phyloP scores from a whole-genome alignment of 805 yeast species.

The Deakozyma indianensis region DNA sequence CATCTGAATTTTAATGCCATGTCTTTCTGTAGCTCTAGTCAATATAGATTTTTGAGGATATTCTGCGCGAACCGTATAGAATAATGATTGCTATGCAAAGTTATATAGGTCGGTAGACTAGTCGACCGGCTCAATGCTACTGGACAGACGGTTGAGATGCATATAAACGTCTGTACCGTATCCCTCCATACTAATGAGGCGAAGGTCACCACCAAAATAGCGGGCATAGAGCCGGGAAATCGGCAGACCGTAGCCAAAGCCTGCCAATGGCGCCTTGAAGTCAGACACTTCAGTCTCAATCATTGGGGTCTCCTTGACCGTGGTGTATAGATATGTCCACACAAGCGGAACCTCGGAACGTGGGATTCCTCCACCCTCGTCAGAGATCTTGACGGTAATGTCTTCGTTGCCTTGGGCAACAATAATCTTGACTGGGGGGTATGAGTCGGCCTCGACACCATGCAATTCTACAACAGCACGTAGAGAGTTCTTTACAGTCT shows the following conservation, averaged over 20 bases:
- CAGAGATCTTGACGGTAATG: constrained; percentile 78
- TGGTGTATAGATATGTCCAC: constrained; percentile 86
- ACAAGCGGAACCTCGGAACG: constrained; percentile 69
- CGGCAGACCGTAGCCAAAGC: constrained; percentile 85
- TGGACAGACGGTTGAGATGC: constrained; percentile 67
- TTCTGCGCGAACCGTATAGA: no score
- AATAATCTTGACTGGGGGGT: constrained; percentile 75
- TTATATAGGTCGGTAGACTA: constrained; percentile 4
- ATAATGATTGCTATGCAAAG: neutral
- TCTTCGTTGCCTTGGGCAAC: constrained; percentile 85
- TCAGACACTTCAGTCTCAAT: constrained; percentile 46
- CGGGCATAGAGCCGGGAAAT: constrained; percentile 75
- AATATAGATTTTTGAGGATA: no score
- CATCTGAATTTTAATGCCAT: no score
- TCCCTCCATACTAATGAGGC: constrained; percentile 82
- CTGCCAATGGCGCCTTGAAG: constrained; percentile 86
- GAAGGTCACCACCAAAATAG: constrained; percentile 82
- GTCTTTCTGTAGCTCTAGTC: no score
- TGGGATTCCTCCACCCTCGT: constrained; percentile 91
- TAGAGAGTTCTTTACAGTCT: constrained; percentile 71
- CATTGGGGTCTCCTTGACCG: constrained; percentile 60
- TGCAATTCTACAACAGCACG: constrained; percentile 82
- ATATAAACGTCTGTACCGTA: constrained; percentile 87
- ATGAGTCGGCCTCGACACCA: constrained; percentile 48
- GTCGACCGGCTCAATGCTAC: constrained; percentile 51